These are phyloP conservation scores for Puccinia novopanici DNA, from an alignment of 1,284 basidiomycete genomes.

Conservation along the genomic window DNA sequence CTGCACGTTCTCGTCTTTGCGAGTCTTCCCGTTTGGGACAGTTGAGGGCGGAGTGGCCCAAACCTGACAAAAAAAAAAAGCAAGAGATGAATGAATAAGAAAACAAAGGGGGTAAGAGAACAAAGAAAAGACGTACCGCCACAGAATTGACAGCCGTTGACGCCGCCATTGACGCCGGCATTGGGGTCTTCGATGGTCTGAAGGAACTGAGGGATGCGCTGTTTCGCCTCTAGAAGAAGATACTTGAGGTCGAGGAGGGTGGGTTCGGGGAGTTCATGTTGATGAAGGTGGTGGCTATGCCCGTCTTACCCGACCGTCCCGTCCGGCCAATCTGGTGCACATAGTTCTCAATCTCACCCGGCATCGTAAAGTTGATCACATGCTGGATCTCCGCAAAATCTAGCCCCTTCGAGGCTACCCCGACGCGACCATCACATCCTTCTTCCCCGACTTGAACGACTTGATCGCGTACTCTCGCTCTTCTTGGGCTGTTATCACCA, in stretches of 20 bases:
- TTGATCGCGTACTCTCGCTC: constrained; percentile 94
- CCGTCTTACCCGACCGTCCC: constrained; percentile 98
- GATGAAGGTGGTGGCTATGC: constrained; percentile 88
- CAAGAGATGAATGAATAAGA: not conserved
- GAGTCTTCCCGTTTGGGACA: constrained; percentile 96
- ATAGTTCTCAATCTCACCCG: constrained; percentile 97
- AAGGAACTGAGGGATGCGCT: constrained; percentile 96
- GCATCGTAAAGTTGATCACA: constrained; percentile 98
- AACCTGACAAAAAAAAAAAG: constrained; percentile 63
- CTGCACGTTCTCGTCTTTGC: constrained; percentile 81
- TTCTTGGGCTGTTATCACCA: constrained; percentile 91
- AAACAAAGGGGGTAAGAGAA: not conserved
- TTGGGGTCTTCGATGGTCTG: constrained; percentile 87
- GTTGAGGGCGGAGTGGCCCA: constrained; percentile 88
- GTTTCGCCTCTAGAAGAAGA: constrained; percentile 92
- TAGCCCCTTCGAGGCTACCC: constrained; percentile 96
- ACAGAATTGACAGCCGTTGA: constrained; percentile 91
- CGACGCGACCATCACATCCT: constrained; percentile 97
- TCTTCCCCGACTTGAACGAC: constrained; percentile 91
- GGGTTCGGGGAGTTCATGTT: constrained; percentile 96
- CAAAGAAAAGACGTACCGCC: constrained; percentile 68
- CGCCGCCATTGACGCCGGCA: constrained; percentile 70
- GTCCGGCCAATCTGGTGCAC: constrained; percentile 99
- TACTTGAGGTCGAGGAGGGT: constrained; percentile 96
- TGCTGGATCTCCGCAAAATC: constrained; percentile 99